A percentile compares a stretch with the other conserved stretches of the same genome.
Evolutionary conservation across 78 protist species (phyloP).

Genomic region (Polysphondylium violaceum): DNA sequence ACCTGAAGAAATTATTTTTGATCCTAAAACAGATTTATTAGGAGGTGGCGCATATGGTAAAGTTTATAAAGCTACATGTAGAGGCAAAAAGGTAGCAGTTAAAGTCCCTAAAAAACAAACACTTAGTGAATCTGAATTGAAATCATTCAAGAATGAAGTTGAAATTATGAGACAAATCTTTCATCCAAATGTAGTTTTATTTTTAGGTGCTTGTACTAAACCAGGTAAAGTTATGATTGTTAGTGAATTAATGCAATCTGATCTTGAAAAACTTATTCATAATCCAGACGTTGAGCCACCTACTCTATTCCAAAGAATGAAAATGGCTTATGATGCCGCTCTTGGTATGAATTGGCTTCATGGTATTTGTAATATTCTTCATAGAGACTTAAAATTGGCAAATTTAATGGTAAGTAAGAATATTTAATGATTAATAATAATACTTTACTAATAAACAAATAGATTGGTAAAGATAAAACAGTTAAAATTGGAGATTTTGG

Average conservation of each 20-base stretch:
- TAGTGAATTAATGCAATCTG: conserved; percentile 78
- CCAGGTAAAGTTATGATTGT: conserved; percentile 86
- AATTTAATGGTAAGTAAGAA: conserved; percentile 64
- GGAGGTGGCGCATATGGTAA: conserved; percentile 87
- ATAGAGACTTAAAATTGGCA: conserved; percentile 80
- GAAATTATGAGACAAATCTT: conserved; percentile 68
- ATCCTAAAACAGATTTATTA: conserved; percentile 52
- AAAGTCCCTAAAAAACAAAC: conserved; percentile 80
- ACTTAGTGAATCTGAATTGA: conserved; percentile 59
- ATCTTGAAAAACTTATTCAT: conserved; percentile 74
- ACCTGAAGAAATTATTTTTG: conserved; percentile 73
- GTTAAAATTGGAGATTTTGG: conserved; percentile 87
- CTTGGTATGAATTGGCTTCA: conserved; percentile 83
- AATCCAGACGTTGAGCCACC: conserved; percentile 24
- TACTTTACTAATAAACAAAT: neutral
- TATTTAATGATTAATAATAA: neutral
- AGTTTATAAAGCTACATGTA: conserved; percentile 69
- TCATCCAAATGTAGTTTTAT: conserved; percentile 85
- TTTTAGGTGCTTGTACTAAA: conserved; percentile 85
- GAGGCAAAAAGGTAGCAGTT: conserved; percentile 85
- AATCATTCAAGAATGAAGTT: conserved; percentile 79
- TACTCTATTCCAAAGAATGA: conserved; percentile 65
- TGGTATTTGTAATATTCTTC: conserved; percentile 77
- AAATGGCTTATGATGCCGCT: conserved; percentile 72
- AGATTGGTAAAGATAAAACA: conserved; percentile 52